Conservation (phyloP, 2,329 filamentous ascomycete species). For the Dothiorella sarmentorum region DNA sequence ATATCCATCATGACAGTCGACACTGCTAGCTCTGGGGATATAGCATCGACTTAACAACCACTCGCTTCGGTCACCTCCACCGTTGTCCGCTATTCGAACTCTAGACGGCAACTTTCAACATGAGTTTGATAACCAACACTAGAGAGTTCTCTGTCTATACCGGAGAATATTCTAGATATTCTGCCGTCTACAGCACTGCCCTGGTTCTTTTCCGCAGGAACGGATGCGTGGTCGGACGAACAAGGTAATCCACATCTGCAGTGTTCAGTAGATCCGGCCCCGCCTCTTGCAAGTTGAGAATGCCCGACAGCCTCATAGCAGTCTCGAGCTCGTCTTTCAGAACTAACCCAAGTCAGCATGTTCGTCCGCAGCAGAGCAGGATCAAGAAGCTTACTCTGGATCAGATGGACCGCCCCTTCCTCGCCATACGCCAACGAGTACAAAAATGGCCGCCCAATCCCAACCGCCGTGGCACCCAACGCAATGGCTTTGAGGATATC, state of each 20-base stretch:
- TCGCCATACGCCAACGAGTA: constrained; percentile 60
- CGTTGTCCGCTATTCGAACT: too few species aligned
- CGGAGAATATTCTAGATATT: too few species aligned
- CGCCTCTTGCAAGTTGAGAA: constrained; percentile 58
- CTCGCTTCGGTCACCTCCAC: too few species aligned
- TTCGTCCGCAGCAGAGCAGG: too few species aligned
- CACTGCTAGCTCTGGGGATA: too few species aligned
- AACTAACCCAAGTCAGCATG: constrained; percentile 22
- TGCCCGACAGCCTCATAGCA: constrained; percentile 63
- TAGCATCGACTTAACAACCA: too few species aligned
- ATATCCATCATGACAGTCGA: too few species aligned
- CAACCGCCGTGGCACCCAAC: constrained; percentile 60
- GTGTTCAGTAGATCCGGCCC: constrained; percentile 60
- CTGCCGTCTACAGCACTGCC: not conserved
- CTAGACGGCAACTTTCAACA: too few species aligned
- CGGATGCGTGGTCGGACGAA: not conserved
- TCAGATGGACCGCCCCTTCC: constrained; percentile 48
- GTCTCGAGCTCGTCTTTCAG: constrained; percentile 59
- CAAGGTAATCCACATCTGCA: constrained; percentile 24
- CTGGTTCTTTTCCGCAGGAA: not conserved
- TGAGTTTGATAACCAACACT: too few species aligned
- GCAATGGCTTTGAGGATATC: constrained; percentile 67
- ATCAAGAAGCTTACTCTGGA: constrained; percentile 32
- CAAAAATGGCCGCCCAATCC: constrained; percentile 59
- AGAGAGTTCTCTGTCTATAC: too few species aligned